A percentile compares a stretch with the other conserved stretches of the same genome.
Conservation (phyloP, 805 yeast genomes). For the Cyberlindnera xishuangbannaensis region DNA sequence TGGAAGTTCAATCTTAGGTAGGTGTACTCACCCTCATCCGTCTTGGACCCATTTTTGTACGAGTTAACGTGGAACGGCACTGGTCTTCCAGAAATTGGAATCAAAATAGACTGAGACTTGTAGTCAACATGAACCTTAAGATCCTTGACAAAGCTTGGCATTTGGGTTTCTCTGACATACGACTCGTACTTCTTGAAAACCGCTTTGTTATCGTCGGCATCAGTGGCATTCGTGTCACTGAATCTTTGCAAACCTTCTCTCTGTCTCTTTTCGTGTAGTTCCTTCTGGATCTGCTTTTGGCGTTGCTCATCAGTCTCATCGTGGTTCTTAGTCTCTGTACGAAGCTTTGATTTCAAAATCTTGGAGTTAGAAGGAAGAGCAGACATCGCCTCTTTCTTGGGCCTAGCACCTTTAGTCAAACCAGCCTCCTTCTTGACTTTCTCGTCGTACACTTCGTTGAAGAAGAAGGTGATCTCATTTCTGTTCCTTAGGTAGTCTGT, state of each 20-base stretch:
- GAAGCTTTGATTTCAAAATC: conserved; percentile 69
- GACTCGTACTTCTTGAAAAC: conserved; percentile 93
- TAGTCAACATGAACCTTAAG: conserved; percentile 82
- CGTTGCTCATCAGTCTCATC: conserved; percentile 77
- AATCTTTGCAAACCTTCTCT: conserved; percentile 82
- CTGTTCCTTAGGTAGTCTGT: conserved; percentile 70
- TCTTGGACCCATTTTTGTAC: conserved; percentile 89
- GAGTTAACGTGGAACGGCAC: conserved; percentile 96
- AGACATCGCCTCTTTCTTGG: conserved; percentile 26
- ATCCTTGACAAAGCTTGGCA: conserved; percentile 78
- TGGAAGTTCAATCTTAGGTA: conserved; percentile 86
- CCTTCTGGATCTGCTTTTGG: conserved; percentile 75
- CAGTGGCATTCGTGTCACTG: conserved; percentile 71
- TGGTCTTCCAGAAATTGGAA: conserved; percentile 93
- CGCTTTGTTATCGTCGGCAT: conserved; percentile 51
- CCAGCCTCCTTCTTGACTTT: conserved; percentile 32
- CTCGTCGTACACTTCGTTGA: conserved; percentile 68
- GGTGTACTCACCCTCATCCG: conserved; percentile 94
- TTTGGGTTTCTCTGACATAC: conserved; percentile 87
- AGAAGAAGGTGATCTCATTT: conserved; percentile 76
- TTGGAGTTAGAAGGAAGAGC: conserved; percentile 45
- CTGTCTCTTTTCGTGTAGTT: conserved; percentile 78
- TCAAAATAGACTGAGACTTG: conserved; percentile 79
- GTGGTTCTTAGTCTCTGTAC: conserved; percentile 67
- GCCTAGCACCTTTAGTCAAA: conserved; percentile 32